These are phyloP conservation scores for Saksenaea vasiformis DNA, from an alignment of 371 early-diverging fungal species.

Conservation along the genomic window DNA sequence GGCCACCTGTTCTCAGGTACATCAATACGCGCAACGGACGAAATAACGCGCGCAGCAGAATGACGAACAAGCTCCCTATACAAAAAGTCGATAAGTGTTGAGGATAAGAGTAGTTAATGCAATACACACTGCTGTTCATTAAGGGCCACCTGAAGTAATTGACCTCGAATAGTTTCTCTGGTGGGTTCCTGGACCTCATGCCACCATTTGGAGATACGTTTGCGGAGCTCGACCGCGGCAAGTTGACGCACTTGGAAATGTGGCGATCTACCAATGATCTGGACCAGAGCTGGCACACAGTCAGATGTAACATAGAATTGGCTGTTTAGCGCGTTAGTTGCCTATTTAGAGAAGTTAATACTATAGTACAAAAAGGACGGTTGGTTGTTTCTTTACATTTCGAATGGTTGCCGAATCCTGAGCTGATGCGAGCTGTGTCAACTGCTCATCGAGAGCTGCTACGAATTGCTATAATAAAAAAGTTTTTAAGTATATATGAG, in stretches of 20 bases:
- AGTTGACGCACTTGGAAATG: slow-evolving; percentile 77
- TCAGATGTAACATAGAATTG: slow-evolving; percentile 63
- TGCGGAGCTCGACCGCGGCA: slow-evolving; percentile 88
- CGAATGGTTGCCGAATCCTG: slow-evolving; percentile 55
- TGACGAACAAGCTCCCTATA: slow-evolving; percentile 74
- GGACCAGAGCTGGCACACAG: slow-evolving; percentile 76
- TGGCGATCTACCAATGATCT: slow-evolving; percentile 63
- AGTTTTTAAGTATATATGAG: background rate
- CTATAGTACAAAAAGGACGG: background rate
- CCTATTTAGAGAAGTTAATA: slow-evolving; percentile 31
- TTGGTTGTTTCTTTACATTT: slow-evolving; percentile 28
- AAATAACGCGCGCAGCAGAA: slow-evolving; percentile 82
- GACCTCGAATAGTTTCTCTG: slow-evolving; percentile 59
- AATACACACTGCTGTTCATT: slow-evolving; percentile 68
- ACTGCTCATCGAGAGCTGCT: slow-evolving; percentile 44
- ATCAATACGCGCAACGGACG: slow-evolving; percentile 84
- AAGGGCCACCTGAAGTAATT: slow-evolving; percentile 68
- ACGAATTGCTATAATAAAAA: slow-evolving; percentile 38
- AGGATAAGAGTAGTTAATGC: background rate
- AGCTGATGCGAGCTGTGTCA: slow-evolving; percentile 45
- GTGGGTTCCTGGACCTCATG: slow-evolving; percentile 57
- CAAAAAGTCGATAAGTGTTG: background rate
- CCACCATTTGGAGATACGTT: slow-evolving; percentile 79
- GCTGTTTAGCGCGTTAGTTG: slow-evolving; percentile 68
- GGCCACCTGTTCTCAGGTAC: slow-evolving; percentile 79